These are phyloP conservation scores for Starmerella bombicola DNA, from an alignment of 805 yeast species.

Conservation along the genomic window DNA sequence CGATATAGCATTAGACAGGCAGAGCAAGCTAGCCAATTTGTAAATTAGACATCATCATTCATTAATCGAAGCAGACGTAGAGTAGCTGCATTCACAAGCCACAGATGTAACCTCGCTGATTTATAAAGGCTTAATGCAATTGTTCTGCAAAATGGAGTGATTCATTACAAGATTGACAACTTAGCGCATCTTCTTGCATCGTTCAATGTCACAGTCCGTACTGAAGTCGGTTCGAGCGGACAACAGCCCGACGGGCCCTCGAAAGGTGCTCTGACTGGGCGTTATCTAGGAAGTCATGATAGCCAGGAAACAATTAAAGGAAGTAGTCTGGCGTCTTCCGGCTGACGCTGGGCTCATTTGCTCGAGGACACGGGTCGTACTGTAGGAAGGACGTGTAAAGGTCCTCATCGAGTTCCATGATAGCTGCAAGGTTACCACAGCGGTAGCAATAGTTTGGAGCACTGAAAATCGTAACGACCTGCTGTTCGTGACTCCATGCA, in stretches of 20 bases:
- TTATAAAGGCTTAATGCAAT: too few relatives aligned
- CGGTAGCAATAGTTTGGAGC: conserved; percentile 96
- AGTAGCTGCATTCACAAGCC: too few relatives aligned
- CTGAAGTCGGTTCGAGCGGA: too few relatives aligned
- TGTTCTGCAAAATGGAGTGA: too few relatives aligned
- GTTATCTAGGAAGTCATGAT: neutral
- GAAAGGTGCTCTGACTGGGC: neutral
- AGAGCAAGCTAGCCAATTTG: conserved; percentile 20
- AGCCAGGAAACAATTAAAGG: conserved; percentile 22
- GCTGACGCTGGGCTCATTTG: conserved; percentile 95
- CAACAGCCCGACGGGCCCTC: neutral
- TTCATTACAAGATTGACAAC: too few relatives aligned
- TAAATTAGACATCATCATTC: neutral
- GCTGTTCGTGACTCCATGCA: conserved; percentile 88
- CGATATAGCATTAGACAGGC: conserved; percentile 75
- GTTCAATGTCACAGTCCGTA: too few relatives aligned
- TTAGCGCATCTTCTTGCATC: too few relatives aligned
- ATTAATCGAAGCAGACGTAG: neutral
- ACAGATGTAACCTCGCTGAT: too few relatives aligned
- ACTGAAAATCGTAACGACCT: conserved; percentile 83
- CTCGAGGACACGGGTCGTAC: conserved; percentile 92
- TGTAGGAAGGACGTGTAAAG: conserved; percentile 75
- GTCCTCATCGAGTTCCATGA: conserved; percentile 94
- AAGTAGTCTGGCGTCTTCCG: conserved; percentile 96
- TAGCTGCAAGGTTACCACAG: conserved; percentile 97